phyloP scores from a whole-genome alignment of 139 green algal species.

The Zygnema cylindricum region DNA sequence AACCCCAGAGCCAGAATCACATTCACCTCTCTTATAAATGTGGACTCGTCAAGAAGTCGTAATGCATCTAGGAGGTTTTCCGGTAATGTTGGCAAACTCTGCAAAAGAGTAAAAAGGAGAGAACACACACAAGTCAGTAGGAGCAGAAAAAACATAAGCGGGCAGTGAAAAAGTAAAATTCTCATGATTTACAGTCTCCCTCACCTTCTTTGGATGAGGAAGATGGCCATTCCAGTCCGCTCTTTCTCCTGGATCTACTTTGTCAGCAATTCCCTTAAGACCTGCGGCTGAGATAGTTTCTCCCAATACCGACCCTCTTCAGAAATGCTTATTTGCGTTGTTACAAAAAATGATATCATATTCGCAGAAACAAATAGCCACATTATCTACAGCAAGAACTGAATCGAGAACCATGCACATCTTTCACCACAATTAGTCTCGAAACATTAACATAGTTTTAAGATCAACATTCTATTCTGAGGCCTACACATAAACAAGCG shows the following conservation, averaged over 20 bases:
- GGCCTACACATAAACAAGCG: too few species aligned
- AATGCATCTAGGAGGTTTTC: conserved; percentile 45
- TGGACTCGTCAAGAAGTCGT: neutral
- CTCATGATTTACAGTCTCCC: neutral
- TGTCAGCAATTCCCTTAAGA: conserved; percentile 12
- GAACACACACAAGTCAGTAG: neutral
- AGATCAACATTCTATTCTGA: too few species aligned
- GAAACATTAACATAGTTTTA: too few species aligned
- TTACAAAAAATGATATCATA: too few species aligned
- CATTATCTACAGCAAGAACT: too few species aligned
- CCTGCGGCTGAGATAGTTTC: too few species aligned
- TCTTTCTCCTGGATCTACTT: neutral
- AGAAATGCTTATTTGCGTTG: too few species aligned
- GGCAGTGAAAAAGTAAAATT: neutral
- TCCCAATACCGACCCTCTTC: too few species aligned
- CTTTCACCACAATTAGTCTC: too few species aligned
- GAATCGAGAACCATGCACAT: too few species aligned
- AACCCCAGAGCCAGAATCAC: neutral
- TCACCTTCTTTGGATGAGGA: conserved; percentile 4
- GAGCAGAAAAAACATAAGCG: neutral
- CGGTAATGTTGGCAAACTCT: conserved; percentile 5
- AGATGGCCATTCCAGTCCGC: conserved; percentile 27
- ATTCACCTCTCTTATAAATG: conserved; percentile 25
- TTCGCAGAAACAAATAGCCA: too few species aligned
- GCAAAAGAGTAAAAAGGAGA: neutral